These are phyloP conservation scores for Pelagomonas calceolata DNA, from an alignment of 108 stramenopile species.

Conservation along the genomic window DNA sequence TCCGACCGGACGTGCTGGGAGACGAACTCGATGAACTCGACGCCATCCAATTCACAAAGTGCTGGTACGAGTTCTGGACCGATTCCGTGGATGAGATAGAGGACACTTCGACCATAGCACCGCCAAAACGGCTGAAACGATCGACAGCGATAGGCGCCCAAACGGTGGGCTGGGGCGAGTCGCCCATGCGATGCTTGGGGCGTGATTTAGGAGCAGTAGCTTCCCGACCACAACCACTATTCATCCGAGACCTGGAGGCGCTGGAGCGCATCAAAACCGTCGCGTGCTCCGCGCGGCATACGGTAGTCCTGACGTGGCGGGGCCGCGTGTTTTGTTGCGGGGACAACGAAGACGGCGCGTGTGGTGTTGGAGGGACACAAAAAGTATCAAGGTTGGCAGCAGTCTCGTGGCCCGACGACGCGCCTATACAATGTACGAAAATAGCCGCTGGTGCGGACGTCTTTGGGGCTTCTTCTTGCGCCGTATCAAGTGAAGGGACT, in stretches of 20 bases:
- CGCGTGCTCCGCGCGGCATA: slow-evolving; percentile 16
- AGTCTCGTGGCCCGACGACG: no score
- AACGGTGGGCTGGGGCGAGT: not conserved
- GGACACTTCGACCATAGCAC: no score
- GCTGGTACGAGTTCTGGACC: no score
- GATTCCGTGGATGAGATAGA: no score
- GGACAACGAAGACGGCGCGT: slow-evolving; percentile 14
- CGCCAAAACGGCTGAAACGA: no score
- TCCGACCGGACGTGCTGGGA: no score
- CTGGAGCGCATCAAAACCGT: slow-evolving; percentile 5
- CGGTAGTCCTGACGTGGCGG: not conserved
- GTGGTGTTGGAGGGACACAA: no score
- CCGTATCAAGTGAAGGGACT: not conserved
- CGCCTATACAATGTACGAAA: not conserved
- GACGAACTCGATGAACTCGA: no score
- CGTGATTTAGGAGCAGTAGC: not conserved
- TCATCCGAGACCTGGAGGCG: not conserved
- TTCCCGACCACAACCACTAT: no score
- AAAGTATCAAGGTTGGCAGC: no score
- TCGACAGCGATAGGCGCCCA: no score
- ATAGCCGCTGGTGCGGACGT: slow-evolving; percentile 2
- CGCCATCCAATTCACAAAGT: no score
- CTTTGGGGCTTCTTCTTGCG: not conserved
- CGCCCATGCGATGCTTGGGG: not conserved
- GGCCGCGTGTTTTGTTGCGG: slow-evolving; percentile 8